Conservation (phyloP, 73 alveolate genomes). For the Symbiodinium pilosum region DNA sequence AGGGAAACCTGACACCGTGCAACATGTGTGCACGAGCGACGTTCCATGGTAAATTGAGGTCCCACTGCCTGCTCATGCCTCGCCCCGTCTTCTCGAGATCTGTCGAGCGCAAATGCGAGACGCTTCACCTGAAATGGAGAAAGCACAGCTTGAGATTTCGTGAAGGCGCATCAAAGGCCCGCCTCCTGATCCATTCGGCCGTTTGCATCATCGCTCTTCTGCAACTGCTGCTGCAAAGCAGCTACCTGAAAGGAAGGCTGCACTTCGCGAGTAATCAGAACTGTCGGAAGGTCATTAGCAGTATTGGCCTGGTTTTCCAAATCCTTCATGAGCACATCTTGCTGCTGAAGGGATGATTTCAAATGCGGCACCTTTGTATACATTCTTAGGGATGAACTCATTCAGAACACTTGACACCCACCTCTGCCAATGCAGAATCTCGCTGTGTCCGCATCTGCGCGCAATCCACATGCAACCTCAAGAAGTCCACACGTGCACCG, state of each 20-base stretch:
- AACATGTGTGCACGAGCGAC: too few species aligned
- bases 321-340: constrained; percentile 26
- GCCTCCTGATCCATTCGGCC: constrained; percentile 8
- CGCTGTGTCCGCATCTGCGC: constrained; percentile 41
- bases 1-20: neutral
- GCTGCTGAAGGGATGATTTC: constrained; percentile 33
- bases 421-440: constrained; percentile 49
- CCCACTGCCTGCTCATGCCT: constrained; percentile 7
- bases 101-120: neutral
- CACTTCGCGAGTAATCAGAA: neutral
- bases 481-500: too few species aligned
- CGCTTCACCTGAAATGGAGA: neutral
- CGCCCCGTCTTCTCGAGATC: constrained; percentile 4
- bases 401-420: neutral
- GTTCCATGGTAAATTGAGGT: too few species aligned
- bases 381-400: too few species aligned
- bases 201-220: neutral
- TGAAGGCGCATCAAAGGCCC: neutral
- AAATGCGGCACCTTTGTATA: constrained; percentile 24
- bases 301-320: neutral
- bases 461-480: constrained; percentile 24
- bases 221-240: neutral
- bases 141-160: neutral
- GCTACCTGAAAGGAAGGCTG: neutral
- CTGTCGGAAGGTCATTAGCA: neutral